Conservation (phyloP, 768 basidiomycete species). For the Lyophyllum shimeji region DNA sequence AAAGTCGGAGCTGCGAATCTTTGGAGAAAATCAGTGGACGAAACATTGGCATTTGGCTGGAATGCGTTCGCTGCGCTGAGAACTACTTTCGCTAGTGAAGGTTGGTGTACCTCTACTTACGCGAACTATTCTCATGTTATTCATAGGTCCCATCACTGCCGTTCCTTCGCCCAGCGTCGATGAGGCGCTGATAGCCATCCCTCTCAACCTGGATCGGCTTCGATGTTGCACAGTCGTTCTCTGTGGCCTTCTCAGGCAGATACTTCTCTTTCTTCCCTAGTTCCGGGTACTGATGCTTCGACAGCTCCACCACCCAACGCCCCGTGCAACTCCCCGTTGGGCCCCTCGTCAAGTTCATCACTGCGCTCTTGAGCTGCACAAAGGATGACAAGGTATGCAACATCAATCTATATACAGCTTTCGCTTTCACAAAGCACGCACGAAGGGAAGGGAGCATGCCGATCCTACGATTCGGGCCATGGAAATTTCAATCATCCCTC, state of each 20-base stretch:
- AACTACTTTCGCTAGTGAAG: constrained; percentile 53
- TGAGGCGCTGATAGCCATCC: constrained; percentile 46
- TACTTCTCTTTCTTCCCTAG: neutral
- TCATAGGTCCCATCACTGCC: constrained; percentile 5
- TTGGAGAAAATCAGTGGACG: constrained; percentile 78
- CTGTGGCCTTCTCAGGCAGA: constrained; percentile 54
- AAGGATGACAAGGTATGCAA: constrained; percentile 42
- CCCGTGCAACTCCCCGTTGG: constrained; percentile 75
- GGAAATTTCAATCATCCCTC: constrained; percentile 52
- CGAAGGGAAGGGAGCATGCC: constrained; percentile 45
- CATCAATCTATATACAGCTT: neutral
- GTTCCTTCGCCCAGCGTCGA: constrained; percentile 10
- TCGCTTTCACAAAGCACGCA: neutral
- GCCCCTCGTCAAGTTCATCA: constrained; percentile 49
- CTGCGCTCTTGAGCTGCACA: constrained; percentile 49
- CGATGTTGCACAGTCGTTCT: constrained; percentile 52
- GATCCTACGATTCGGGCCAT: constrained; percentile 53
- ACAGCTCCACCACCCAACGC: constrained; percentile 54
- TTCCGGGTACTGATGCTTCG: constrained; percentile 5
- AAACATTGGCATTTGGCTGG: constrained; percentile 66
- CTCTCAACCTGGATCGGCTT: constrained; percentile 63
- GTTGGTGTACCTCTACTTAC: constrained; percentile 26
- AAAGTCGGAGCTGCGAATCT: constrained; percentile 70
- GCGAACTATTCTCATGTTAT: neutral
- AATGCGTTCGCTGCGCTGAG: constrained; percentile 56